Conservation (phyloP, 805 yeast species). For the Candida silvatica region DNA sequence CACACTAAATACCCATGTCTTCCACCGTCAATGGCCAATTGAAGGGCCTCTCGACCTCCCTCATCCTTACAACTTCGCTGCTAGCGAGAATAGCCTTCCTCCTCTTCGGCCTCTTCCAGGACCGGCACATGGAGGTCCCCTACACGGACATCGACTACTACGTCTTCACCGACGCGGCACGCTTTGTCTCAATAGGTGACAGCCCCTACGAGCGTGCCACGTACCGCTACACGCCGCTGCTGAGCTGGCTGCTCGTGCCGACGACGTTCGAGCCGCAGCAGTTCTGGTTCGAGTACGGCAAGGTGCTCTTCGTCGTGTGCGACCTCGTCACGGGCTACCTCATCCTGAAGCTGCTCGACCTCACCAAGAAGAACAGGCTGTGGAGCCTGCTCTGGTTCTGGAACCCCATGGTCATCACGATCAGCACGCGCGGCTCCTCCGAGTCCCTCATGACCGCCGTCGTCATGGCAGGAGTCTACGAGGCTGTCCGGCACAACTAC, state of each 20-base stretch:
- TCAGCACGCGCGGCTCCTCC: conserved; percentile 87
- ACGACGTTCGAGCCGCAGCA: conserved; percentile 28
- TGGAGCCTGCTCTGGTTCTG: conserved; percentile 56
- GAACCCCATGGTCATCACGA: conserved; percentile 92
- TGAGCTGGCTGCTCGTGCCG: conserved; percentile 79
- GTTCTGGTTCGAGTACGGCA: conserved; percentile 61
- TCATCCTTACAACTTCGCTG: too few relatives aligned
- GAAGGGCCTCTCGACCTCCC: too few relatives aligned
- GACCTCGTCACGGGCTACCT: conserved; percentile 77
- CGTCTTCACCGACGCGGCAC: conserved; percentile 91
- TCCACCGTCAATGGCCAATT: too few relatives aligned
- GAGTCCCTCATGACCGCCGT: conserved; percentile 83
- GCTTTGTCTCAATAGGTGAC: conserved; percentile 42
- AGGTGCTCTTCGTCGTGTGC: conserved; percentile 63
- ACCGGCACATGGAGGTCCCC: conserved; percentile 63
- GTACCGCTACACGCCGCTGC: conserved; percentile 85
- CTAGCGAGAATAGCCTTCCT: conserved; percentile 54
- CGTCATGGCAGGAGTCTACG: conserved; percentile 50
- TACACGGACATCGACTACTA: conserved; percentile 93
- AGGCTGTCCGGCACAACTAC: conserved; percentile 26
- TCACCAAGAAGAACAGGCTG: conserved; percentile 3
- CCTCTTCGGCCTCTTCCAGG: conserved; percentile 80
- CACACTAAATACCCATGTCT: too few relatives aligned
- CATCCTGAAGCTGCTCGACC: conserved; percentile 33
- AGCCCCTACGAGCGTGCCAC: conserved; percentile 86